These are phyloP conservation scores for Mucuna pruriens DNA, from an alignment of 306 rosid genomes.

Conservation along the genomic window DNA sequence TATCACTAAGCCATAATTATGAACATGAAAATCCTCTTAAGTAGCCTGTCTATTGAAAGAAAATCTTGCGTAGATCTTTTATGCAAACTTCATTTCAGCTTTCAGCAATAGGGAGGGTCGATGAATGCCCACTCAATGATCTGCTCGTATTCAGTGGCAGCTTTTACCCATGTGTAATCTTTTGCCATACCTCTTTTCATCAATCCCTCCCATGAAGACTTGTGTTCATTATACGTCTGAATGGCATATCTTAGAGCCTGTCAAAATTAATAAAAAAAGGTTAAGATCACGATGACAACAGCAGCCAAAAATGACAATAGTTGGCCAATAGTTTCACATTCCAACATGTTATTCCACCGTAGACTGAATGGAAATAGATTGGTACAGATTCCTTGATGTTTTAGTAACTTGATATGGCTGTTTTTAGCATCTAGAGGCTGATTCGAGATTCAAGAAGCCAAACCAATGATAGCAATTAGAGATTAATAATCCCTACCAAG, in stretches of 20 bases:
- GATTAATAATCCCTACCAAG: background rate
- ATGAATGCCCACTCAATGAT: slow-evolving; percentile 70
- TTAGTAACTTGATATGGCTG: background rate
- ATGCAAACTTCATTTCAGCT: background rate
- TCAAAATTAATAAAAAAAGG: background rate
- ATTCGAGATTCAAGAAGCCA: background rate
- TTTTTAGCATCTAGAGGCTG: background rate
- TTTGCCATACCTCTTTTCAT: slow-evolving; percentile 74
- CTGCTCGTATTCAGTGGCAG: slow-evolving; percentile 80
- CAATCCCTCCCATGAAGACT: slow-evolving; percentile 82
- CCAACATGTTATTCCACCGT: background rate
- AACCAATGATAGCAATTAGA: background rate
- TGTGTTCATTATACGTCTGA: slow-evolving; percentile 60
- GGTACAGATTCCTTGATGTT: background rate
- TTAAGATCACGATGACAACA: background rate
- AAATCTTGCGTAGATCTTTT: background rate
- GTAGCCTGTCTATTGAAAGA: background rate
- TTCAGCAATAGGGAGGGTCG: slow-evolving; percentile 73
- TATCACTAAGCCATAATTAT: background rate
- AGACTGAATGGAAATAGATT: background rate
- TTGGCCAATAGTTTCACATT: background rate
- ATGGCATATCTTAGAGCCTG: slow-evolving; percentile 72
- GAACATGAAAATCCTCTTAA: background rate
- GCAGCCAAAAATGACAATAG: background rate
- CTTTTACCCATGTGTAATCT: slow-evolving; percentile 77